Conservation (phyloP, 176 grass and related monocot genomes). For the Aegilops longissima region DNA sequence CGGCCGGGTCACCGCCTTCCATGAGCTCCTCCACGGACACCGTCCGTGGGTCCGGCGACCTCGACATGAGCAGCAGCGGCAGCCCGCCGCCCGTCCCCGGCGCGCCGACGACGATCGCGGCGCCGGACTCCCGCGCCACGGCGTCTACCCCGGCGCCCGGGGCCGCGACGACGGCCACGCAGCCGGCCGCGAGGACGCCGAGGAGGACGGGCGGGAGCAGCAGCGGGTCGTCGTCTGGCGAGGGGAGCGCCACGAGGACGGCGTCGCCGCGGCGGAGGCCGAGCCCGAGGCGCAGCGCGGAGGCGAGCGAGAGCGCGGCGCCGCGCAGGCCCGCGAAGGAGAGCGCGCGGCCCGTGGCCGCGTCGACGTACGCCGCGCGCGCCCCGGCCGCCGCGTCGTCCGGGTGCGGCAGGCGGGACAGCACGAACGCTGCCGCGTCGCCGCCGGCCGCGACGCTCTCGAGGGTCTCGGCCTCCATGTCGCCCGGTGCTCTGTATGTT, state of each 20-base stretch:
- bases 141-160: slow-evolving; percentile 25
- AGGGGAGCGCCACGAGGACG: slow-evolving; percentile 44
- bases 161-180: slow-evolving; percentile 34
- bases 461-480: slow-evolving; percentile 7
- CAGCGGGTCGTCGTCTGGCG: slow-evolving; percentile 24
- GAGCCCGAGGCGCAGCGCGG: slow-evolving; percentile 45
- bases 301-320: slow-evolving; percentile 50
- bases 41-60: not conserved
- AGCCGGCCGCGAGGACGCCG: slow-evolving; percentile 44
- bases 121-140: slow-evolving; percentile 32
- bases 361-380: slow-evolving; percentile 30
- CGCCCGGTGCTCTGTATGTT: not conserved
- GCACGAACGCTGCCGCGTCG: slow-evolving; percentile 36
- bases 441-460: not conserved
- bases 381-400: not conserved
- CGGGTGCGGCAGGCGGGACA: slow-evolving; percentile 29
- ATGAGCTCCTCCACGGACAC: slow-evolving; percentile 65
- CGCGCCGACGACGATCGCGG: slow-evolving; percentile 3
- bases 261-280: slow-evolving; percentile 48
- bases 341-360: slow-evolving; percentile 30
- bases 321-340: slow-evolving; percentile 37
- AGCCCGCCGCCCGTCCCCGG: slow-evolving; percentile 23
- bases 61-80: slow-evolving; percentile 41
- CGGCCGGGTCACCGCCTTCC: slow-evolving; percentile 39
- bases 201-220: slow-evolving; percentile 45